Conservation (phyloP, 2,329 filamentous ascomycete species). For the Westerdykella aurantiaca region DNA sequence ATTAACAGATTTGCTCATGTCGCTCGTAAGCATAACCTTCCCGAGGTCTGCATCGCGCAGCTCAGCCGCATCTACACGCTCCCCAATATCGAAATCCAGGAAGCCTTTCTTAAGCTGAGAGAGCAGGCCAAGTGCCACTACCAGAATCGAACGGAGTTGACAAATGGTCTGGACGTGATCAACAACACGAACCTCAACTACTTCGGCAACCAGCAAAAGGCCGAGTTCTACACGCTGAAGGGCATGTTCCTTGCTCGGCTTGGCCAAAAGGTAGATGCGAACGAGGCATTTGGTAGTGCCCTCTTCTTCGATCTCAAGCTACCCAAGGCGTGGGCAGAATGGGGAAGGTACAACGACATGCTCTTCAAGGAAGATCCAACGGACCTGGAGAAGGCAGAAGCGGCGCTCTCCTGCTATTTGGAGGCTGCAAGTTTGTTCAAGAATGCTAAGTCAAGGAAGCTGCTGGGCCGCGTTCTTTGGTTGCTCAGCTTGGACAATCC, state of each 20-base stretch:
- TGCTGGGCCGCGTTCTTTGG: constrained; percentile 92
- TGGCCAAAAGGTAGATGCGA: constrained; percentile 82
- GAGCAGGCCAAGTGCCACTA: constrained; percentile 99
- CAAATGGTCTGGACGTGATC: constrained; percentile 91
- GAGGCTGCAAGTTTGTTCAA: constrained; percentile 96
- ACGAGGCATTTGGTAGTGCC: constrained; percentile 89
- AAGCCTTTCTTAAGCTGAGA: constrained; percentile 95
- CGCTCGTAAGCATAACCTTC: constrained; percentile 90
- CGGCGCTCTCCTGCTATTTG: constrained; percentile 91
- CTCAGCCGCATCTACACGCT: constrained; percentile 97
- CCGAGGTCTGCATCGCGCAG: constrained; percentile 95
- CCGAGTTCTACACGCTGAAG: constrained; percentile 98
- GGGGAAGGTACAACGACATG: constrained; percentile 96
- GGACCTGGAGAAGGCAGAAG: constrained; percentile 77
- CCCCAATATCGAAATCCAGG: constrained; percentile 98
- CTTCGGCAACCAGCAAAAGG: constrained; percentile 92
- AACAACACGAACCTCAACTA: constrained; percentile 99
- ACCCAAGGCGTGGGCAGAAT: constrained; percentile 97
- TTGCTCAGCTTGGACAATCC: constrained; percentile 88
- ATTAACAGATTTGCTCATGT: constrained; percentile 99
- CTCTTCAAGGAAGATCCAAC: constrained; percentile 87
- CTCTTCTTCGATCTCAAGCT: constrained; percentile 93
- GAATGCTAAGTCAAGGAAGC: constrained; percentile 89
- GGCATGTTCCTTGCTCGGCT: constrained; percentile 98
- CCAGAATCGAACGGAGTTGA: constrained; percentile 88